These are phyloP conservation scores for Candida vaughaniae DNA, from an alignment of 805 yeast genomes.

Conservation along the genomic window DNA sequence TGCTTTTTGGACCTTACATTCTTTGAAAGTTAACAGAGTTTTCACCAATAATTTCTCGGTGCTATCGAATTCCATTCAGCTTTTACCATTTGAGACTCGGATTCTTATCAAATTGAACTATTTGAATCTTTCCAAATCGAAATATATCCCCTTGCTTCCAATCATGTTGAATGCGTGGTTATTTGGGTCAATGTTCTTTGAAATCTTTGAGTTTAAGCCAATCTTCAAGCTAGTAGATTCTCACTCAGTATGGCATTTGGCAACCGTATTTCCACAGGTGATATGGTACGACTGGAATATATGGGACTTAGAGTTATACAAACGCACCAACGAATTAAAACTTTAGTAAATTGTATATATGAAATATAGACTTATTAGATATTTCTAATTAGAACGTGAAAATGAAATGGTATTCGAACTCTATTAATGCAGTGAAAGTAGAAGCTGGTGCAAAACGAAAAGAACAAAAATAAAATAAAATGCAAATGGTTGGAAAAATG, in stretches of 20 bases:
- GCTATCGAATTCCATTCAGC: slow-evolving; percentile 35
- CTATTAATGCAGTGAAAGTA: background rate
- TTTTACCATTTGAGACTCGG: slow-evolving; percentile 39
- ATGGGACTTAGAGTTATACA: slow-evolving; percentile 42
- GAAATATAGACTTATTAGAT: background rate
- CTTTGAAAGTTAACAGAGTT: slow-evolving; percentile 18
- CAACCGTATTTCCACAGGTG: slow-evolving; percentile 79
- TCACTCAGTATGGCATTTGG: slow-evolving; percentile 90
- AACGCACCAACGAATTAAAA: slow-evolving; percentile 7
- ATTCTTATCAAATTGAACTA: slow-evolving; percentile 30
- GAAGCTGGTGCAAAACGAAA: too few relatives aligned
- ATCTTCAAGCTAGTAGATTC: slow-evolving; percentile 55
- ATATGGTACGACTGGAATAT: slow-evolving; percentile 66
- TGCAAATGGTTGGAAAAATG: too few relatives aligned
- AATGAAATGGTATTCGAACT: too few relatives aligned
- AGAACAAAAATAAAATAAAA: too few relatives aligned
- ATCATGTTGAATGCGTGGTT: slow-evolving; percentile 33
- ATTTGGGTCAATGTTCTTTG: slow-evolving; percentile 30
- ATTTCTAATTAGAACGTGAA: too few relatives aligned
- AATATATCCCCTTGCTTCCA: slow-evolving; percentile 34
- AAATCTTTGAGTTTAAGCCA: slow-evolving; percentile 37
- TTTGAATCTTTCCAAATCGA: slow-evolving; percentile 22
- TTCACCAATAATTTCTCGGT: slow-evolving; percentile 17
- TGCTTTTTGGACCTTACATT: slow-evolving; percentile 34
- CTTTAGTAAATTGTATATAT: background rate